Evolutionary conservation across 257 asterid species (phyloP).

Genomic region (Cinchona pubescens): DNA sequence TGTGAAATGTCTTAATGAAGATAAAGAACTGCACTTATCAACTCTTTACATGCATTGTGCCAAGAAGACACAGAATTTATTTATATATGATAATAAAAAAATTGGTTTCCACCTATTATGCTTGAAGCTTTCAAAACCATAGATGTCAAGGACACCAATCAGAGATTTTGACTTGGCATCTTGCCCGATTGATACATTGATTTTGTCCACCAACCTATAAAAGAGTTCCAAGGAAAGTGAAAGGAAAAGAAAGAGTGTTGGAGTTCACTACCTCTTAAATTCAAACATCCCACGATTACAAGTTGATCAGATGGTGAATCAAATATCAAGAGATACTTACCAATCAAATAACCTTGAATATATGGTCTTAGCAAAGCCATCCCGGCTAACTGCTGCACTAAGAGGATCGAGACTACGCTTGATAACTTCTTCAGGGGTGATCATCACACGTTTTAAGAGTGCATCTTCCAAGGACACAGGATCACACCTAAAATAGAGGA

Average conservation of each 20-base stretch:
- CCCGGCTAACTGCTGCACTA: slow-evolving; percentile 74
- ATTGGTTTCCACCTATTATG: slow-evolving; percentile 85
- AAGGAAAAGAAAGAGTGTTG: slow-evolving; percentile 10
- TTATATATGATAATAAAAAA: slow-evolving; percentile 38
- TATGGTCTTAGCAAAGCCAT: slow-evolving; percentile 74
- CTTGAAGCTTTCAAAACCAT: slow-evolving; percentile 98
- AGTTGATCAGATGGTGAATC: background rate
- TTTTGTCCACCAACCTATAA: slow-evolving; percentile 80
- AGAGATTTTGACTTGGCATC: slow-evolving; percentile 66
- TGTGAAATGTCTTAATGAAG: slow-evolving; percentile 26
- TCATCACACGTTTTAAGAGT: slow-evolving; percentile 76
- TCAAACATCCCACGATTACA: slow-evolving; percentile 8
- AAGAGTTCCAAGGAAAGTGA: slow-evolving; percentile 11
- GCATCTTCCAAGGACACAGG: slow-evolving; percentile 76
- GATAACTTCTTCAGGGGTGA: slow-evolving; percentile 86
- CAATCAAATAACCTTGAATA: slow-evolving; percentile 87
- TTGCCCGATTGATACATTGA: slow-evolving; percentile 84
- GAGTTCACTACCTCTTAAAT: too few species aligned
- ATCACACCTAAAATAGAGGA: slow-evolving; percentile 82
- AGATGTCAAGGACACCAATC: slow-evolving; percentile 91
- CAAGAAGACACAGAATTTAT: slow-evolving; percentile 13
- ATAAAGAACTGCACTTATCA: slow-evolving; percentile 16
- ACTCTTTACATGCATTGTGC: slow-evolving; percentile 12
- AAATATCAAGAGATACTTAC: slow-evolving; percentile 48
- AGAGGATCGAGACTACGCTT: slow-evolving; percentile 68